Percentiles rank a stretch among this genome's conserved stretches.
Conservation (phyloP, 169 alveolate genomes). For the Amoebophrya sp. region DNA sequence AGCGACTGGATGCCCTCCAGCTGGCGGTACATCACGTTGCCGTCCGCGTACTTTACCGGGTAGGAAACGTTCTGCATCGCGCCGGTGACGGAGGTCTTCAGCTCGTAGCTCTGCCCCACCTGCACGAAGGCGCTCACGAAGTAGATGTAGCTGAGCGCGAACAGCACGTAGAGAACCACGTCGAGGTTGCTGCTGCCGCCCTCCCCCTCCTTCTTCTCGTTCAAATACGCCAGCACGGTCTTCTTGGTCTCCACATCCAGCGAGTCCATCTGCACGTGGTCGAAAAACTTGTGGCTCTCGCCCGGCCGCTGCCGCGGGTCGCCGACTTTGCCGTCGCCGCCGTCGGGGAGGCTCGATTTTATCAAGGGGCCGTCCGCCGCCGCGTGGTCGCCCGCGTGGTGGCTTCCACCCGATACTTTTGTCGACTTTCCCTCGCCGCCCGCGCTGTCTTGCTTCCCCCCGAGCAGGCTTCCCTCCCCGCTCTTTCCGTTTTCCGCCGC, state of each 20-base stretch:
- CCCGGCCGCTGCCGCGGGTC: no score
- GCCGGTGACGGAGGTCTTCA: not conserved
- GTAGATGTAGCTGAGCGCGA: not conserved
- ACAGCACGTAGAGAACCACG: not conserved
- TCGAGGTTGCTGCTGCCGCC: not conserved
- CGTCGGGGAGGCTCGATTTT: no score
- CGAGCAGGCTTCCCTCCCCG: no score
- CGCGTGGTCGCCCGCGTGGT: no score
- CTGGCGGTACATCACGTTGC: not conserved
- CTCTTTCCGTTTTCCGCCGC: no score
- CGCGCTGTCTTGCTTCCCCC: no score
- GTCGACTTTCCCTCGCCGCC: no score
- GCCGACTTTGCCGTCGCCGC: no score
- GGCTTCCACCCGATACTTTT: no score
- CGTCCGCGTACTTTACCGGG: not conserved
- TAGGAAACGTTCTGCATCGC: not conserved
- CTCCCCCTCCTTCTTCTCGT: not conserved
- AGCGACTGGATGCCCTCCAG: no score
- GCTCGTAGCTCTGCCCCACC: not conserved
- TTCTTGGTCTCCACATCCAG: not conserved
- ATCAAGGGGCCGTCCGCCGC: no score
- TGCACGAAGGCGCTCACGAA: not conserved
- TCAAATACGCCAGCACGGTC: not conserved
- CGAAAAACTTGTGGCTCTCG: not conserved
- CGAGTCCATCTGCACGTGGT: not conserved